Evolutionary conservation across 768 basidiomycete genomes (phyloP), one percentile per base, ranked within the genome.

Genomic region (Pleurotus sapidus): DNA sequence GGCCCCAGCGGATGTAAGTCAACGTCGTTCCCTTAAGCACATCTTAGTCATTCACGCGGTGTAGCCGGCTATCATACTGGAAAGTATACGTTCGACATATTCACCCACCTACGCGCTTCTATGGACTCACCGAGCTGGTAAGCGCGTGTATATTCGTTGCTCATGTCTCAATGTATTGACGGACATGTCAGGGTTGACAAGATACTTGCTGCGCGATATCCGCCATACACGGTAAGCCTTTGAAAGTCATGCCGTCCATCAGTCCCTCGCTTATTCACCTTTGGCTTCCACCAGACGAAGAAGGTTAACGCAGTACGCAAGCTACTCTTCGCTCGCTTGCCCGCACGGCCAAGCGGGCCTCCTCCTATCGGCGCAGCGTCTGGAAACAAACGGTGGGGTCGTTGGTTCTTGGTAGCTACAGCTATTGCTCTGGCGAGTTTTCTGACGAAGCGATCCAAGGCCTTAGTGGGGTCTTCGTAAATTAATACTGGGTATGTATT

Each of bases 41-140:
- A 6, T 34, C n/a, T 23, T 2, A 45, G 23, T 51, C 38, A 40
- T 46, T 48, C 43, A 11, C 30, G 17, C 25, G 17, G 18, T 57
- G n/a, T 38, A 88, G 90, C 76, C 57, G 86, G 92, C 11, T 75
- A 78, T 56, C 84, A 89, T 64, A 84, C 86, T 3, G 88, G 91
- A 37, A 91, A 91, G 65, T 88, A 74, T 64, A 73, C 77, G 4
- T 94, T 93, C 61, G 88, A 91, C 59, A 74, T 80, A 65, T 94
- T 95, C 72, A 91, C 90, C 0, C 91, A 93, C 66, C 61, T 81
- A 23, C 81, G 93, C 51, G 67, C 85, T 4, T 81, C 86, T 0
- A 50, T 82, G 37, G 82, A 88, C 59, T 78, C 82, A 20, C 86
- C 88, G 3, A 68, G 75, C 66, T 83, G 80, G 86, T 87, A 59